Conservation (phyloP, 345 rosid species). For the Balakata baccata region DNA sequence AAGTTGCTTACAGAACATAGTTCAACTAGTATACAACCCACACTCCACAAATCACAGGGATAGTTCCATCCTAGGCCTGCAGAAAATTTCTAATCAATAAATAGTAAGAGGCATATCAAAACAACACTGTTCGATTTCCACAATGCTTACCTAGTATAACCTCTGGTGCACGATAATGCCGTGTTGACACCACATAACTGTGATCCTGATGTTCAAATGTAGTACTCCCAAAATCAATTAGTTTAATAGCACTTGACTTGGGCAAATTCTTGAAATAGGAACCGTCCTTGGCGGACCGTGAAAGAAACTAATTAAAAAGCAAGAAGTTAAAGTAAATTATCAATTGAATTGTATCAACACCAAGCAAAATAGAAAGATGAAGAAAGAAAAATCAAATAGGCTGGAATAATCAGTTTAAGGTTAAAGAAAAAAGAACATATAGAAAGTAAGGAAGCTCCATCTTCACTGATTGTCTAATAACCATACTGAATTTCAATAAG, state of each 20-base stretch:
- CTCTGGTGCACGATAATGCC: constrained; percentile 86
- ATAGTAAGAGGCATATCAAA: constrained; percentile 1
- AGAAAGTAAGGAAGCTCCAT: neutral
- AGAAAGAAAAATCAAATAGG: neutral
- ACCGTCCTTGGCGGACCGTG: constrained; percentile 64
- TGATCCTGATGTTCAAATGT: constrained; percentile 81
- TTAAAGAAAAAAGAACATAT: neutral
- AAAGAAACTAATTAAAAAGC: constrained; percentile 43
- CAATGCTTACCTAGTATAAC: constrained; percentile 58
- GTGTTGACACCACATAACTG: constrained; percentile 71
- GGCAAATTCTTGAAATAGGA: constrained; percentile 73
- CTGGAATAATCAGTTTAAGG: neutral
- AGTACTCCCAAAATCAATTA: constrained; percentile 86
- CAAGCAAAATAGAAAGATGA: neutral
- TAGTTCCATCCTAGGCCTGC: constrained; percentile 82
- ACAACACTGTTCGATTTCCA: constrained; percentile 2
- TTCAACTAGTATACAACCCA: constrained; percentile 78
- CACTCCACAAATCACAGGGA: constrained; percentile 80
- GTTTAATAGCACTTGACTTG: constrained; percentile 80
- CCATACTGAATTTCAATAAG: neutral
- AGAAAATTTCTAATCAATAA: constrained; percentile 3
- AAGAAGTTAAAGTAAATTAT: neutral
- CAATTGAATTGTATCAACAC: neutral
- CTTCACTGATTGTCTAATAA: neutral
- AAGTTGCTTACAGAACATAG: constrained; percentile 62